These are phyloP conservation scores for Aphanomyces invadans DNA, from an alignment of 352 stramenopile genomes.

Conservation along the genomic window DNA sequence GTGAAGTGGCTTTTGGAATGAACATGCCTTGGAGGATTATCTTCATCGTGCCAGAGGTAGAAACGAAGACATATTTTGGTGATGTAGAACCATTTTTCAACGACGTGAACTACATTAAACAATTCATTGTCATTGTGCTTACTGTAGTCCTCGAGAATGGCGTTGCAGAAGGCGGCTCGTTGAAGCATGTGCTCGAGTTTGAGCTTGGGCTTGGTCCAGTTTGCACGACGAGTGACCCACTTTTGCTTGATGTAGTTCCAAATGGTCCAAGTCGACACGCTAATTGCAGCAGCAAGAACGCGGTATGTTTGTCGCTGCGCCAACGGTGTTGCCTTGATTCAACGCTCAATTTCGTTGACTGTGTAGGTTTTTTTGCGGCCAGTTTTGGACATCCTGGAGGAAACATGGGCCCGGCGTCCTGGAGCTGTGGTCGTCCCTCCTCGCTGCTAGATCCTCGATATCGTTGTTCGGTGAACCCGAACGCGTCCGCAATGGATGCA, in stretches of 20 bases:
- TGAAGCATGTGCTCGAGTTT: not conserved
- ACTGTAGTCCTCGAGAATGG: not conserved
- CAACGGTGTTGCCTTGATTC: not conserved
- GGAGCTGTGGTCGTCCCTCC: not conserved
- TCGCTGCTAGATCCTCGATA: not conserved
- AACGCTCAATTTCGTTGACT: not conserved
- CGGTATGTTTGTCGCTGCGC: not conserved
- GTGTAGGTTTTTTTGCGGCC: not conserved
- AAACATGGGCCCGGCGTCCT: not conserved
- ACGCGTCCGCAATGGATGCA: too few relatives aligned
- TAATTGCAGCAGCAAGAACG: not conserved
- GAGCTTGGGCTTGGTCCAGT: not conserved
- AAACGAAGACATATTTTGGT: not conserved
- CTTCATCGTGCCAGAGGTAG: slow-evolving; percentile 5
- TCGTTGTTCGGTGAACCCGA: not conserved
- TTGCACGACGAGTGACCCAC: not conserved
- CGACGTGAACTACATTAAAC: slow-evolving; percentile 7
- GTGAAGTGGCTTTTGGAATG: not conserved
- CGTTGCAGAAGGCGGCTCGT: not conserved
- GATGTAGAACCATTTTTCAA: slow-evolving; percentile 5
- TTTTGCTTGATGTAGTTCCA: not conserved
- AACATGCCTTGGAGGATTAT: not conserved
- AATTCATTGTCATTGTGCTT: not conserved
- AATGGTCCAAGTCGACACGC: not conserved
- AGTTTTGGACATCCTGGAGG: not conserved